phyloP scores from a whole-genome alignment of 345 rosid genomes.

The Raphanus raphanistrum region DNA sequence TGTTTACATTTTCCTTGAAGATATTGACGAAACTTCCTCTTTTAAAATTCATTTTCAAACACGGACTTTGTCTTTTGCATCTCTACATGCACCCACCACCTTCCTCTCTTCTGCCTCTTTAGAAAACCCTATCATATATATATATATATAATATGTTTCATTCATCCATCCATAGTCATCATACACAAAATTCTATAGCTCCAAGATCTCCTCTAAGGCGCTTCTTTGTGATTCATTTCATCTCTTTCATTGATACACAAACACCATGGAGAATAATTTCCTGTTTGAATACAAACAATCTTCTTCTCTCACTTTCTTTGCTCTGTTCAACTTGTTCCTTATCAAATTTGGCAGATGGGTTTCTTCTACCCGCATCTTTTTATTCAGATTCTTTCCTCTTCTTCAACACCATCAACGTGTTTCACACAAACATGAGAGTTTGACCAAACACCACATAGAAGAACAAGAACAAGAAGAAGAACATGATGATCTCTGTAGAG shows the following conservation, averaged over 20 bases:
- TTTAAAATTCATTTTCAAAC: too few species aligned
- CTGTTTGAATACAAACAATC: constrained; percentile 13
- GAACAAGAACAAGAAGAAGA: constrained; percentile 23
- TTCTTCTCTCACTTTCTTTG: constrained; percentile 15
- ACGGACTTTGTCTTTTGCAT: too few species aligned
- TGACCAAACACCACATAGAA: constrained; percentile 4
- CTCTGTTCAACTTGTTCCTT: constrained; percentile 27
- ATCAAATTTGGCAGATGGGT: constrained; percentile 35
- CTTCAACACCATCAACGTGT: constrained; percentile 34
- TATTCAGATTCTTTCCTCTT: constrained; percentile 44
- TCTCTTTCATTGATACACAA: background rate
- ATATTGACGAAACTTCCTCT: too few species aligned
- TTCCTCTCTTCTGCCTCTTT: too few species aligned
- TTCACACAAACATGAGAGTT: constrained; percentile 18
- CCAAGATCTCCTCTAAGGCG: constrained; percentile 2
- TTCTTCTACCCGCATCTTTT: constrained; percentile 9
- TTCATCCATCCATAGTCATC: background rate
- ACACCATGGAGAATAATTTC: constrained; percentile 34
- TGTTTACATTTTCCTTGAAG: too few species aligned
- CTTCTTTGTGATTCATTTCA: background rate
- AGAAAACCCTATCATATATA: background rate
- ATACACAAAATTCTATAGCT: constrained; percentile 15
- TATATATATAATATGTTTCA: background rate
- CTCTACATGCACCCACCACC: too few species aligned
- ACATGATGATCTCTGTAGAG: constrained; percentile 35